Base-by-base conservation (phyloP, 2,329 filamentous ascomycete species). In the Teratosphaeria gauchensis region DNA sequence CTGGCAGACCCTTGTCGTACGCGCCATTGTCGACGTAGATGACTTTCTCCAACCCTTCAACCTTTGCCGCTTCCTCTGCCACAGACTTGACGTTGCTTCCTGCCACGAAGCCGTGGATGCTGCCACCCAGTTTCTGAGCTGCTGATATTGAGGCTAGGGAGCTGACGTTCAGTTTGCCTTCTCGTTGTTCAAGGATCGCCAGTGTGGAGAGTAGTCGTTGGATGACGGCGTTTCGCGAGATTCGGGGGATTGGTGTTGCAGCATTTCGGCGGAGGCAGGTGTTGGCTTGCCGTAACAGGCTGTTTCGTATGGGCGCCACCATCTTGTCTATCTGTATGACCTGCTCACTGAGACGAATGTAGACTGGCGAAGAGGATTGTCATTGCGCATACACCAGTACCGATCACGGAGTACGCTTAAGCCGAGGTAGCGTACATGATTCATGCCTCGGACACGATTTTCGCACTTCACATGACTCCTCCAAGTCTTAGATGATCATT, bases 1-100 rank as follows among this genome's bases (percentile, higher is more conserved):
- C 94, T 56, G 94, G 86, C 1, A 99, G 83, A 55, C 91, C 90
- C 84, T 92, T 95, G 70, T 97, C 92, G 71, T 99, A 99, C 55
- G 90, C 88, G 57, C 79, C 84, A 75, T 90, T 97, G 64, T 96
- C 89, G 21, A 97, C 86, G 51, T 84, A 86, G 67, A 99, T 83
- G 62, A 99, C 84, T 80, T 96, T 97, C 68, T 95, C 90, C 48
- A 99, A 77, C 31, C 94, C 94, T 64, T 90, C 85, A 46, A 95
- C 86, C 77, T 95, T 95, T 63, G 91, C 88, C 28, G 89, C 91
- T 76, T 95, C 86, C 59, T 89, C 85, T 56, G 92, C 94, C 6
- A 86, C 87, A 57, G 75, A 71, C 76, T 91, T 89, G 65, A 88
- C 85, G 68, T 85, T 88, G 68, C 80, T 83, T 30, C 94, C 94